Base-by-base conservation (phyloP, 306 rosid species). In the Senna siamea region DNA sequence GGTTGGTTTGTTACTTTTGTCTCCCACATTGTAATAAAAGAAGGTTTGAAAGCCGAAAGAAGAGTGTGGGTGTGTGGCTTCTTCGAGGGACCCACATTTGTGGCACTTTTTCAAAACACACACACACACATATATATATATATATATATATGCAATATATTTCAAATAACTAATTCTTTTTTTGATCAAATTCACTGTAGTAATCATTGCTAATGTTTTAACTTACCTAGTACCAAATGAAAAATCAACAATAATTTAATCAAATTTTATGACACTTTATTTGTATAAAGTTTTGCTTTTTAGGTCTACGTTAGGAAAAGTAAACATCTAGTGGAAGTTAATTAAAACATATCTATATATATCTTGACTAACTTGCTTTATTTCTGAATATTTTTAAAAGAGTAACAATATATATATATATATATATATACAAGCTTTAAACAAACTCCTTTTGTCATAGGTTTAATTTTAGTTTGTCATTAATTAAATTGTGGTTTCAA, bases 1-100 rank as follows among this genome's bases (percentile, higher is more conserved):
- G 35, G 47, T n/a, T 17, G 67, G 67, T 61, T 30, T 59, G 44
- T 15, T 59, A 13, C 66, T 15, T 32, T 59, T 59, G 66, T 30
- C 15, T 35, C 14, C 67, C 6, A 10, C 47, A 7, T 17, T 18
- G 8, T 18, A 17, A 60, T 5, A 34, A 9, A 55, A 7, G 20
- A 37, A 37, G 12, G 18, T 37, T 17, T n/a, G 28, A 37, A 35
- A 34, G 67, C 47, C 47, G 66, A 61, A 61, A 37, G 47, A 8
- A 14, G 5, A 61, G 3, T 37, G 46, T n/a, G 40, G 40, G 30
- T 4, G 11, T 7, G n/a, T n/a, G n/a, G n/a, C 15, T 32, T 5
- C 2, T 15, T 26, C 0, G 8, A 57, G 6, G 40, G 40, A 19
- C 40, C 64, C 58, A 53, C 0, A 0, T 58, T 6, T 32, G 40